Evolutionary conservation across 768 basidiomycete genomes (phyloP).

Genomic region (Ramaria sp.): DNA sequence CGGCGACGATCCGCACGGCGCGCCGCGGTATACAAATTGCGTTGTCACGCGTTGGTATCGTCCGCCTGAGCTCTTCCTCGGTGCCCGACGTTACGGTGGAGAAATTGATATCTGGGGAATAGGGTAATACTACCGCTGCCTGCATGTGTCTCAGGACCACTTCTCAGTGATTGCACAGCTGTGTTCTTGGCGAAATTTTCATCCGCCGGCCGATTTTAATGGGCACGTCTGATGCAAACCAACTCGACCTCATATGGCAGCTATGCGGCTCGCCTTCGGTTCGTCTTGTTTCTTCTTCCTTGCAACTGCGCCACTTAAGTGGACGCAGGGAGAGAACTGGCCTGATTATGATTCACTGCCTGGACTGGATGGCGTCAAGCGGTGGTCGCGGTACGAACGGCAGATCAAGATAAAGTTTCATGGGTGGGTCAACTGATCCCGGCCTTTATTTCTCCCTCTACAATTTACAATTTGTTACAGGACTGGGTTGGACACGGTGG

Average conservation of each 20-base stretch:
- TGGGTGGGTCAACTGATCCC: conserved; percentile 32
- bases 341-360: conserved; percentile 66
- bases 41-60: conserved; percentile 95
- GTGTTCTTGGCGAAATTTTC: conserved; percentile 97
- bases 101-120: conserved; percentile 98
- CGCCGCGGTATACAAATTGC: conserved; percentile 85
- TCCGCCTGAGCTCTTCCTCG: conserved; percentile 85
- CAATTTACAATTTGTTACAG: conserved; percentile 23
- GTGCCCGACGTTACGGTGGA: conserved; percentile 81
- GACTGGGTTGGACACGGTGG: conserved; percentile 62
- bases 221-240: conserved; percentile 85
- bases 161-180: conserved; percentile 35
- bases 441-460: conserved; percentile 3
- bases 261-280: conserved; percentile 70
- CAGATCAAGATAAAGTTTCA: conserved; percentile 49
- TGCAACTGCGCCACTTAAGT: not conserved
- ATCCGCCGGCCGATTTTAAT: conserved; percentile 75
- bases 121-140: conserved; percentile 45
- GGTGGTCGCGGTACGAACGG: conserved; percentile 40
- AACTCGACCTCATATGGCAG: conserved; percentile 80
- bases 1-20: conserved; percentile 28
- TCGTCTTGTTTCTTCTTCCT: not conserved
- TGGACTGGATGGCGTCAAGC: conserved; percentile 69
- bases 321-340: conserved; percentile 42
- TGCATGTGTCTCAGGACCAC: not conserved